Percentiles rank a stretch among this genome's conserved stretches.
Evolutionary conservation across 208 protist genomes (phyloP).

Genomic region (Leishmania tropica): DNA sequence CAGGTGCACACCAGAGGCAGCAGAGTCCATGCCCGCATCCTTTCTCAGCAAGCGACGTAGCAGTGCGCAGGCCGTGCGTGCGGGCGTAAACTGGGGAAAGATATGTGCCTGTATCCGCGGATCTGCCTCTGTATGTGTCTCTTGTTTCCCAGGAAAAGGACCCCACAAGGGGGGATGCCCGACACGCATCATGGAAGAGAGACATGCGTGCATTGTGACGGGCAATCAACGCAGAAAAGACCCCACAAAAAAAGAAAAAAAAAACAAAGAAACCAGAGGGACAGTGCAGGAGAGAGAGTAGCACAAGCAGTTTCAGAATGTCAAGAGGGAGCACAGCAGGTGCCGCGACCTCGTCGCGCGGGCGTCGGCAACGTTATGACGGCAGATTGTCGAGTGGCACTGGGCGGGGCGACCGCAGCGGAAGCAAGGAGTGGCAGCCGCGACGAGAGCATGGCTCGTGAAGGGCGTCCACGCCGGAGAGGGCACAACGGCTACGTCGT

Average conservation of each 20-base stretch:
- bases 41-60: background rate
- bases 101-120: background rate
- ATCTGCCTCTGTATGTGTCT: background rate
- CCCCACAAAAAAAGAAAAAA: background rate
- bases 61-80: background rate
- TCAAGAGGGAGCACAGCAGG: background rate
- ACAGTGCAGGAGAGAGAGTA: background rate
- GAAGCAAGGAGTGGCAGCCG: background rate
- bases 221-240: background rate
- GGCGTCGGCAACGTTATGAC: background rate
- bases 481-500: background rate
- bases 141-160: background rate
- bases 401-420: background rate
- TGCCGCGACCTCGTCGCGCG: background rate
- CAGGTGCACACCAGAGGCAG: background rate
- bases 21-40: background rate
- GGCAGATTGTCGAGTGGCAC: background rate
- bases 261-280: background rate
- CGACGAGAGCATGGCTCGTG: background rate
- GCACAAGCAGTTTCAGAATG: background rate
- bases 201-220: background rate
- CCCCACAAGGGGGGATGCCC: too few species aligned
- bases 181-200: background rate
- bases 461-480: background rate
- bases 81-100: background rate